Evolutionary conservation across 441 rosid species (phyloP).

Genomic region (Pelargonium cotyledonis): DNA sequence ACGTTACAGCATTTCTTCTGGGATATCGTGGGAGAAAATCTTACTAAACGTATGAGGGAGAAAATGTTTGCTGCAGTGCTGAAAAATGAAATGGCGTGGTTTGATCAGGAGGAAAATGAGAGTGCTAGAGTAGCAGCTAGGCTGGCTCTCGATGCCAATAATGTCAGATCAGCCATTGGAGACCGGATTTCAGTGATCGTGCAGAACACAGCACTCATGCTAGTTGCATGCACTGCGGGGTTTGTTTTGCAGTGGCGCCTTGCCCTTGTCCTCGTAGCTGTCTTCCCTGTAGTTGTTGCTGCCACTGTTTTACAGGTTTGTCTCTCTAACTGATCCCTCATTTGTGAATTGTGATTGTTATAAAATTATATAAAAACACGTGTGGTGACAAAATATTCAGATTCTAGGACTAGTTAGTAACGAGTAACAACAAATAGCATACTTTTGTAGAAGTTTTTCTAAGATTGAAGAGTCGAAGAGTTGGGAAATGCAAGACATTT

Average conservation of each 20-base stretch:
- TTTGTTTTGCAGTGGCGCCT: slow-evolving; percentile 99
- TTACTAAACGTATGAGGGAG: slow-evolving; percentile 92
- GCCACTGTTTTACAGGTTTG: slow-evolving; percentile 96
- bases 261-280: slow-evolving; percentile 93
- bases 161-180: slow-evolving; percentile 97
- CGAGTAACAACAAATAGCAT: no score
- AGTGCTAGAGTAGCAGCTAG: slow-evolving; percentile 91
- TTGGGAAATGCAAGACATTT: no score
- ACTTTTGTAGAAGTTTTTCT: no score
- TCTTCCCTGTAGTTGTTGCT: slow-evolving; percentile 94
- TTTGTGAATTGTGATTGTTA: no score
- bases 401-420: no score
- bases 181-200: slow-evolving; percentile 95
- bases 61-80: slow-evolving; percentile 86
- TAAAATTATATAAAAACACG: no score
- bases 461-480: no score
- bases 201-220: slow-evolving; percentile 91
- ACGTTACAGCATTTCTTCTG: slow-evolving; percentile 96
- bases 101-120: slow-evolving; percentile 96
- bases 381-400: no score
- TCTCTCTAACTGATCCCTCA: slow-evolving; percentile 16
- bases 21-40: slow-evolving; percentile 99
- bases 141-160: slow-evolving; percentile 91
- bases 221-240: slow-evolving; percentile 97
- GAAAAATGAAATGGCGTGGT: slow-evolving; percentile 98